A percentile compares a stretch with the other conserved stretches of the same genome.
These are phyloP conservation scores for Eucommia ulmoides DNA, from an alignment of 257 asterid species.

Conservation along the genomic window DNA sequence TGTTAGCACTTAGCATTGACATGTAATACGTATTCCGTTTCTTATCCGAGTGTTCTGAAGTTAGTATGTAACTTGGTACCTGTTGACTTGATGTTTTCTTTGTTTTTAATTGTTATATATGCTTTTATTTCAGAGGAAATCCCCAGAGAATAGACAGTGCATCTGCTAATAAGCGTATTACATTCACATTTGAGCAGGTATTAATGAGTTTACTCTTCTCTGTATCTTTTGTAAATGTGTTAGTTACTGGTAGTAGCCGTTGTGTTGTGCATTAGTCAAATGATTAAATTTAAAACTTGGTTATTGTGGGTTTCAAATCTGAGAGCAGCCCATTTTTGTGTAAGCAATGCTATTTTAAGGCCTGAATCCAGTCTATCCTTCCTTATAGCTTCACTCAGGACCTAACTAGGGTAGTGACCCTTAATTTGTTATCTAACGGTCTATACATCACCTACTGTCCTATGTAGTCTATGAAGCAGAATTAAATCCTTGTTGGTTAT, in stretches of 20 bases:
- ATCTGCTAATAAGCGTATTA: constrained; percentile 67
- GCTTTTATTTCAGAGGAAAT: constrained; percentile 55
- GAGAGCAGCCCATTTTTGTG: too few species aligned
- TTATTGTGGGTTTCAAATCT: too few species aligned
- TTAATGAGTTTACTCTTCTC: constrained; percentile 7
- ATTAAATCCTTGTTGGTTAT: not conserved
- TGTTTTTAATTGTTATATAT: too few species aligned
- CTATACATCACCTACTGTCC: not conserved
- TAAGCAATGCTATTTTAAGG: too few species aligned
- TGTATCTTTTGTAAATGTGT: constrained; percentile 5
- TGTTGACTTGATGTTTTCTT: too few species aligned
- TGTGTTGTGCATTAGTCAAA: too few species aligned
- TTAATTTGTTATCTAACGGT: not conserved
- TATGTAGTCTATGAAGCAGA: not conserved
- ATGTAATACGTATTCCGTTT: not conserved
- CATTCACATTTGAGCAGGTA: constrained; percentile 92
- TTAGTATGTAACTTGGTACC: not conserved
- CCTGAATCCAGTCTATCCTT: too few species aligned
- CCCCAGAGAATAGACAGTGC: constrained; percentile 91
- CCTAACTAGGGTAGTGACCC: too few species aligned
- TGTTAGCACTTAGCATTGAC: not conserved
- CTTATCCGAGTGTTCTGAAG: not conserved
- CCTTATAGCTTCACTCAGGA: too few species aligned
- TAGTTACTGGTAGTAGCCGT: too few species aligned
- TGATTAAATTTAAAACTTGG: too few species aligned